A percentile compares a stretch with the other conserved stretches of the same genome.
phyloP scores from a whole-genome alignment of 139 green algal species.

The Picochlorum sp. region DNA sequence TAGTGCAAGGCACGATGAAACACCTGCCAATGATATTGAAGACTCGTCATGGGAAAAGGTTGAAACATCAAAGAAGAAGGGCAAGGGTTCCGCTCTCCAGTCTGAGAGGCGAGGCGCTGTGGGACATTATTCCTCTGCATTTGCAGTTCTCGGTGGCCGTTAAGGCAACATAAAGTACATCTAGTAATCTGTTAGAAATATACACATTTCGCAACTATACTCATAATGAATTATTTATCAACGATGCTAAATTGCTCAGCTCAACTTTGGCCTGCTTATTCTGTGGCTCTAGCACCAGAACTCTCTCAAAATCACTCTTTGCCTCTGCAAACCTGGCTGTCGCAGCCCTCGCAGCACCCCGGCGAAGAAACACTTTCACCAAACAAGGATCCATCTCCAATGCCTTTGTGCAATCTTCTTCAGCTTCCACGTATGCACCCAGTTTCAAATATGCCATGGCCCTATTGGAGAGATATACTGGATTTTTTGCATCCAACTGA shows the following conservation, averaged over 20 bases:
- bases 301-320: slow-evolving; percentile 35
- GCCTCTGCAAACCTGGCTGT: slow-evolving; percentile 6
- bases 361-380: slow-evolving; percentile 39
- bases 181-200: neutral
- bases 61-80: slow-evolving; percentile 24
- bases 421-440: slow-evolving; percentile 19
- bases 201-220: neutral
- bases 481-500: slow-evolving; percentile 12
- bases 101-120: slow-evolving; percentile 29
- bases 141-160: too few relatives aligned
- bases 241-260: slow-evolving; percentile 11
- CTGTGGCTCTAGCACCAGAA: slow-evolving; percentile 36
- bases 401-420: slow-evolving; percentile 34
- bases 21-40: slow-evolving; percentile 1
- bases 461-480: slow-evolving; percentile 42
- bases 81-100: slow-evolving; percentile 34
- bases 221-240: neutral
- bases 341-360: slow-evolving; percentile 25
- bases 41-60: slow-evolving; percentile 33
- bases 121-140: too few relatives aligned
- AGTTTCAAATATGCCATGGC: slow-evolving; percentile 41
- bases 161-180: too few relatives aligned
- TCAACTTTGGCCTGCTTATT: slow-evolving; percentile 44
- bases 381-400: slow-evolving; percentile 32
- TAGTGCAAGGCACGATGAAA: neutral